A percentile compares a stretch with the other conserved stretches of the same genome.
phyloP scores from a whole-genome alignment of 1,139 yeast genomes.

The Kluyveromyces marxianus region DNA sequence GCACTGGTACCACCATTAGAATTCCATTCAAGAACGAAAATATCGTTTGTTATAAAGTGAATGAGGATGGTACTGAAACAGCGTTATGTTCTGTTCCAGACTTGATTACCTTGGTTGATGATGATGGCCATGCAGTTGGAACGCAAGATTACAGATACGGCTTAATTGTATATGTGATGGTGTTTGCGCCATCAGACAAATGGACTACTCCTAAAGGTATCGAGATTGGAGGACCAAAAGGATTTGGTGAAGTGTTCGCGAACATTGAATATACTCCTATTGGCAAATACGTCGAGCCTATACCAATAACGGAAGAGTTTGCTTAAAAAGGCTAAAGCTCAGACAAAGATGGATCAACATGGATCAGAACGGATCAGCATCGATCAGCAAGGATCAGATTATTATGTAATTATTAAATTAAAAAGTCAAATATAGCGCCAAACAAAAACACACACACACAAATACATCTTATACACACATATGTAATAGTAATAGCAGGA shows the following conservation, averaged over 20 bases:
- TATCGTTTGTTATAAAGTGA: slow-evolving; percentile 25
- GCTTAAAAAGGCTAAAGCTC: neutral
- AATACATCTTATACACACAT: too few relatives aligned
- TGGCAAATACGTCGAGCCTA: slow-evolving; percentile 32
- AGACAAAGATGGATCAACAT: too few relatives aligned
- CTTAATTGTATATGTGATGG: slow-evolving; percentile 36
- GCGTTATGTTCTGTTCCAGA: slow-evolving; percentile 40
- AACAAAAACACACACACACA: too few relatives aligned
- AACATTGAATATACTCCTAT: slow-evolving; percentile 34
- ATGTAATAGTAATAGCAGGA: too few relatives aligned
- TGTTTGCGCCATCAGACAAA: slow-evolving; percentile 34
- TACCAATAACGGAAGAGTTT: slow-evolving; percentile 38
- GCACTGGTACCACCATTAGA: slow-evolving; percentile 74
- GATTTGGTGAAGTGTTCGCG: slow-evolving; percentile 32
- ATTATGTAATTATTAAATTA: too few relatives aligned
- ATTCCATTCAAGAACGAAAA: slow-evolving; percentile 80
- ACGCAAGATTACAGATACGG: slow-evolving; percentile 44
- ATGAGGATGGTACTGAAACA: slow-evolving; percentile 3
- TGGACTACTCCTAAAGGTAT: slow-evolving; percentile 37
- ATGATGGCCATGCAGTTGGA: slow-evolving; percentile 42
- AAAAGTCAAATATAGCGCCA: too few relatives aligned
- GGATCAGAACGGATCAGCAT: too few relatives aligned
- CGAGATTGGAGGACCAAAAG: slow-evolving; percentile 37
- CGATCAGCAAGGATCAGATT: too few relatives aligned
- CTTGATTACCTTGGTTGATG: slow-evolving; percentile 38